phyloP scores from a whole-genome alignment of 148 eudicot species.

The Fagopyrum tataricum region DNA sequence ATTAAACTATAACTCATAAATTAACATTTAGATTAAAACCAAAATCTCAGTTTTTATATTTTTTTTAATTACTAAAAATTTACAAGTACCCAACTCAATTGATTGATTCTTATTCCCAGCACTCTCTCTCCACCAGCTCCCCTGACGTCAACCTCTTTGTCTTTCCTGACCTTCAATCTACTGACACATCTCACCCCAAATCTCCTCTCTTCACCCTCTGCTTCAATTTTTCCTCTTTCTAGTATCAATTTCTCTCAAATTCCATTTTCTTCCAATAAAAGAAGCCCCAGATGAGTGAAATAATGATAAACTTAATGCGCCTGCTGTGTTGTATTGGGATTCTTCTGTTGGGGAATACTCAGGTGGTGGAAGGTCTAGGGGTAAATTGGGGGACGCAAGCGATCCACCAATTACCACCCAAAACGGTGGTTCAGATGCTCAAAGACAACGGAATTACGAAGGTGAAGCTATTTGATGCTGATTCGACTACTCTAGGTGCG shows the following conservation, averaged over 20 bases:
- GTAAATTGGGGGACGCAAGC: slow-evolving; percentile 91
- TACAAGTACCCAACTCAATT: slow-evolving; percentile 1
- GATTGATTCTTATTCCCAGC: background rate
- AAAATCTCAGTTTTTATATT: background rate
- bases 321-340: slow-evolving; percentile 11
- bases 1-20: too few species aligned
- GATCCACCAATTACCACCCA: slow-evolving; percentile 46
- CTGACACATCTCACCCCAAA: background rate
- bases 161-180: background rate
- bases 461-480: slow-evolving; percentile 83
- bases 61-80: background rate
- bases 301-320: background rate
- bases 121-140: background rate
- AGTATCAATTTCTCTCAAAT: background rate
- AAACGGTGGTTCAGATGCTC: slow-evolving; percentile 60
- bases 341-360: slow-evolving; percentile 11
- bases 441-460: slow-evolving; percentile 65
- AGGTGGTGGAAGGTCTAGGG: slow-evolving; percentile 51
- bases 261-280: background rate
- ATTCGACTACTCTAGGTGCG: slow-evolving; percentile 43
- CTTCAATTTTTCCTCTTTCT: background rate
- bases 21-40: too few species aligned
- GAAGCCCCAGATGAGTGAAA: background rate
- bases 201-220: background rate
- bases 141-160: background rate